Evolutionary conservation across 2,329 filamentous ascomycete genomes (phyloP).

Genomic region (Fusarium floridanum): DNA sequence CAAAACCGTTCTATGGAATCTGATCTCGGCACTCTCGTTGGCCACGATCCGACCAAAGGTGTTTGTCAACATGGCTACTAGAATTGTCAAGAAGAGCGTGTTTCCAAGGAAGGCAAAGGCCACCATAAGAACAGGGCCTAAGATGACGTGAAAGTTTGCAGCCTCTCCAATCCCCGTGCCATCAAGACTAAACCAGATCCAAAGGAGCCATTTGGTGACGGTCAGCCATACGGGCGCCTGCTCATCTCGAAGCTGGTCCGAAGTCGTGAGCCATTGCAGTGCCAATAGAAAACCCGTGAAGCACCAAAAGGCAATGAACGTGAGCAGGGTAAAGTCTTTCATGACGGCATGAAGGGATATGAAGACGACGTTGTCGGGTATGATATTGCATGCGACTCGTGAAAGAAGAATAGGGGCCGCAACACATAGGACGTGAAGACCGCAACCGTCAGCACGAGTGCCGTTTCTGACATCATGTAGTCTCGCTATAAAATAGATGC

Average conservation of each 20-base stretch:
- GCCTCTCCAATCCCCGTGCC: conserved; percentile 64
- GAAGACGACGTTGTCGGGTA: conserved; percentile 81
- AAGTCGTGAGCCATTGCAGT: conserved; percentile 70
- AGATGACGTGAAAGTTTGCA: conserved; percentile 71
- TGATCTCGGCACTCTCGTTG: conserved; percentile 76
- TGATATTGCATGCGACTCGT: conserved; percentile 76
- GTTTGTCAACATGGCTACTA: conserved; percentile 78
- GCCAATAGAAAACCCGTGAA: conserved; percentile 78
- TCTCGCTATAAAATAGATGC: conserved; percentile 70
- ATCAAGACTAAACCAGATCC: conserved; percentile 83
- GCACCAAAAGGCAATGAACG: conserved; percentile 73
- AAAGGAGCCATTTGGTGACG: conserved; percentile 80
- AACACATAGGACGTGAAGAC: conserved; percentile 72
- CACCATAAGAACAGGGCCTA: conserved; percentile 76
- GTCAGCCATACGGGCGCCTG: conserved; percentile 56
- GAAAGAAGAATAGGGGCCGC: conserved; percentile 76
- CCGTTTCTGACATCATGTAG: conserved; percentile 44
- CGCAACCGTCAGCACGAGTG: conserved; percentile 59
- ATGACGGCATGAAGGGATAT: conserved; percentile 80
- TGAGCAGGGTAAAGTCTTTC: conserved; percentile 75
- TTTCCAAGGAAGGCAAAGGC: conserved; percentile 80
- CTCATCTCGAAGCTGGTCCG: conserved; percentile 30
- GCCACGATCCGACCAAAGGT: conserved; percentile 76
- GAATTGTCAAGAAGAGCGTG: conserved; percentile 72
- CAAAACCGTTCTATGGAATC: conserved; percentile 76